A percentile compares a stretch with the other conserved stretches of the same genome.
phyloP scores from a whole-genome alignment of 345 rosid genomes.

The Trapa bicornis region DNA sequence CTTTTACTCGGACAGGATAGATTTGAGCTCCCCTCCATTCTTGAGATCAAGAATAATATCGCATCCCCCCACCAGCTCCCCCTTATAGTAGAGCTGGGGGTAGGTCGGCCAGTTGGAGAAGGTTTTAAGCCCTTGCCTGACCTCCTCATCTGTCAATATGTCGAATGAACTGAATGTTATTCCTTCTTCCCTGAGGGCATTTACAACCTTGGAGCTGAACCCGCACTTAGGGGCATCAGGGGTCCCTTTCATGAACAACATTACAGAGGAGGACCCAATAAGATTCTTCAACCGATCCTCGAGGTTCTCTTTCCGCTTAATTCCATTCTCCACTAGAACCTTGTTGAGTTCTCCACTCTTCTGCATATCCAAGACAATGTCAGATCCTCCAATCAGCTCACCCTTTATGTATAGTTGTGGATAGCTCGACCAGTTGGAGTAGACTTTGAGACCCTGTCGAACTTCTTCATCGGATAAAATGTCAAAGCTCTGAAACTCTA shows the following conservation, averaged over 20 bases:
- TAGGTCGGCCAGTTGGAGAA: conserved; percentile 97
- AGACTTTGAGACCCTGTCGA: conserved; percentile 84
- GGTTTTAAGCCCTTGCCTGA: conserved; percentile 77
- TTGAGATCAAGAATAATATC: conserved; percentile 75
- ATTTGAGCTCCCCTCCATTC: conserved; percentile 58
- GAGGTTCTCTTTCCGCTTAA: conserved; percentile 30
- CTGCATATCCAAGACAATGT: conserved; percentile 86
- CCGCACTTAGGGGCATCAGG: conserved; percentile 89
- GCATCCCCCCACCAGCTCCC: conserved; percentile 94
- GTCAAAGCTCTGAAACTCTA: conserved; percentile 67
- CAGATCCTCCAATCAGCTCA: conserved; percentile 85
- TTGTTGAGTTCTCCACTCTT: conserved; percentile 76
- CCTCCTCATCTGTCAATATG: conserved; percentile 70
- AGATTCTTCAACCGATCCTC: conserved; percentile 54
- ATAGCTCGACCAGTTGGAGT: conserved; percentile 94
- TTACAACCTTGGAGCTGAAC: conserved; percentile 87
- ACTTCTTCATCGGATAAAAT: conserved; percentile 70
- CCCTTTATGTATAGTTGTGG: conserved; percentile 81
- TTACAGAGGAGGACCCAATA: conserved; percentile 55
- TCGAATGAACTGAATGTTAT: conserved; percentile 73
- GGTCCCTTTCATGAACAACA: conserved; percentile 94
- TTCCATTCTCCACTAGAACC: conserved; percentile 53
- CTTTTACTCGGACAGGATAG: conserved; percentile 59
- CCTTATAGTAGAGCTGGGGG: conserved; percentile 90
- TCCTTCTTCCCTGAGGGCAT: conserved; percentile 56